Base-by-base conservation (phyloP, 345 rosid species). In the Gossypium anomalum region DNA sequence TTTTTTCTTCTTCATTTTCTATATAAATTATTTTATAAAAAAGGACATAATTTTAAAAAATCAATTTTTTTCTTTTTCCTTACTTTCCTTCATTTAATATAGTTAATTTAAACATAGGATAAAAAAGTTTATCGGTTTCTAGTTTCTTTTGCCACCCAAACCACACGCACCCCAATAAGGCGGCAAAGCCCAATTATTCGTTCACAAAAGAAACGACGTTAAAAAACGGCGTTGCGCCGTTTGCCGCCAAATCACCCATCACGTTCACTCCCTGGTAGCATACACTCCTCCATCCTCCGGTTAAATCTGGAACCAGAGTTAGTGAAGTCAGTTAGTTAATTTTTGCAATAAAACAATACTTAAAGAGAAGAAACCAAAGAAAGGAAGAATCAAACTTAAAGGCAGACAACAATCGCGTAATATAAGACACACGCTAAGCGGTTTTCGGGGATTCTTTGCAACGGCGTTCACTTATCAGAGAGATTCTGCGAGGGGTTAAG, bases 341-440 rank as follows among this genome's bases (percentile, higher is more conserved):
- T 13, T 15, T 48, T 34, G 41, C 15, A 4, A 48, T 48, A 48
- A 48, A 15, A 48, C 16, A 48, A 12, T 3, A 48, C 52, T 15
- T 48, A 12, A 48, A 48, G 19, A 59, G 79, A 34, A 62, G 59
- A 75, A 73, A 72, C 51, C 67, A 48, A 67, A 3, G 5, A 23
- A 2, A 4, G 25, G 12, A 65, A 5, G 66, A 25, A 73, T 48
- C 58, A 10, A 70, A 77, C 80, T 77, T 74, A 51, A 77, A 74
- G 76, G 57, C 72, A 19, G 61, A 34, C 72, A 52, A 56, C 69
- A 75, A 62, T 78, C 63, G 82, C 87, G 82, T 81, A 84, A 25
- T 75, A 83, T 81, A 81, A 76, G 86, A 80, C 73, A 81, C 85
- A 78, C 78, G 81, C 83, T 41, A 76, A 73, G 64, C 73, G 34